These are phyloP conservation scores for Lasiosphaeria hispida DNA, from an alignment of 495 filamentous ascomycete genomes.

Conservation along the genomic window DNA sequence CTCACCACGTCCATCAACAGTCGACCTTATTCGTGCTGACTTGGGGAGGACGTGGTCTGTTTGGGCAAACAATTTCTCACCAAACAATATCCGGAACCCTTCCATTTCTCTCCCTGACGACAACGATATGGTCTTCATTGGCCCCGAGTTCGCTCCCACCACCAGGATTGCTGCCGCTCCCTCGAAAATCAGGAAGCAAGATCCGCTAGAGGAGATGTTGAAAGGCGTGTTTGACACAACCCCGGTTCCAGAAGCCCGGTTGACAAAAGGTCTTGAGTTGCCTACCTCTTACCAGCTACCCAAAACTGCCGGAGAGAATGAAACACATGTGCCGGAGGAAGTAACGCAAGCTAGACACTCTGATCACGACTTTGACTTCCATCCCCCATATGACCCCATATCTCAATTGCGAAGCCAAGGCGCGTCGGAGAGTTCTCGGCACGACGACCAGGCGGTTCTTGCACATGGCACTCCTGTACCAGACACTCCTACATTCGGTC, in stretches of 20 bases:
- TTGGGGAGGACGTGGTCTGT: conserved; percentile 1
- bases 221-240: neutral
- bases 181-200: neutral
- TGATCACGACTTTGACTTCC: no score
- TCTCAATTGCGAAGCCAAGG: no score
- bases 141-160: neutral
- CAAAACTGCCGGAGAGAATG: no score
- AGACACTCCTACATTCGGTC: no score
- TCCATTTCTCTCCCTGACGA: neutral
- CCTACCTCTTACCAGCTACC: no score
- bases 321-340: no score
- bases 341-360: no score
- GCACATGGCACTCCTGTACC: no score
- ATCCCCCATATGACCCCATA: no score
- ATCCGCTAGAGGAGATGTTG: neutral
- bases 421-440: no score
- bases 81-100: neutral
- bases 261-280: neutral
- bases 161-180: neutral
- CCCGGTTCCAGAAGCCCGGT: neutral
- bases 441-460: no score
- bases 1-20: conserved; percentile 13
- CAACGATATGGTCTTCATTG: neutral
- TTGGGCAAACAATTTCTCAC: neutral
- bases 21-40: conserved; percentile 15